Base-by-base conservation (phyloP, 176 grass and related monocot genomes). In the Guadua angustifolia region DNA sequence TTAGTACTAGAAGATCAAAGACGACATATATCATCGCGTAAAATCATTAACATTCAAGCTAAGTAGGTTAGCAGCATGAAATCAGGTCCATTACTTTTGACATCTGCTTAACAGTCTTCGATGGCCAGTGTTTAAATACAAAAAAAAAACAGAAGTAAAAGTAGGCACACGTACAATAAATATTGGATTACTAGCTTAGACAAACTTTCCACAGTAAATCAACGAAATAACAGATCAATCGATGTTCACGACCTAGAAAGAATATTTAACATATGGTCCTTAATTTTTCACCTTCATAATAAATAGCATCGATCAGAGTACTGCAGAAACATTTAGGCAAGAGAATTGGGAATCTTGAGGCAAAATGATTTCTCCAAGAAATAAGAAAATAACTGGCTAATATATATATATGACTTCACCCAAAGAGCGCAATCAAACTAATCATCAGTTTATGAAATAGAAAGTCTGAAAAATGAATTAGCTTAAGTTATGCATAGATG, bases 41-140 rank as follows among this genome's bases (percentile, higher is more conserved):
- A 53, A 6, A 74, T 6, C 18, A 36, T 58, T 35, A 39, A 38
- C 16, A 66, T 42, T 4, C 65, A 66, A 40, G 25, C 26, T 35
- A n/a, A 66, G 25, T 50, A 66, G 44, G 45, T 79, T 15, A 65
- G 45, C 43, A n/a, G 50, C 25, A 79, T 65, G 42, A 65, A 79
- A 79, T 79, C 77, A 79, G 60, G 60, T 50, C 7, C 39, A 43
- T 9, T 63, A 53, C 8, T 64, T 33, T 49, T 66, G 35, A 79
- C 26, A 35, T 47, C 43, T 49, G 16, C 42, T 65, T 65, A 49
- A 79, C 25, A 79, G 60, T 49, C 16, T 65, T 79, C 17, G 43
- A 65, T 50, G 59, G 18, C 25, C 25, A 64, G 42, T 35, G 10
- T 26, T 32, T 78, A 47, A 63, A 59, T 64, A 46, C 40, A 7